phyloP scores from a whole-genome alignment of 495 filamentous ascomycete genomes.

The Neurospora pannonica region DNA sequence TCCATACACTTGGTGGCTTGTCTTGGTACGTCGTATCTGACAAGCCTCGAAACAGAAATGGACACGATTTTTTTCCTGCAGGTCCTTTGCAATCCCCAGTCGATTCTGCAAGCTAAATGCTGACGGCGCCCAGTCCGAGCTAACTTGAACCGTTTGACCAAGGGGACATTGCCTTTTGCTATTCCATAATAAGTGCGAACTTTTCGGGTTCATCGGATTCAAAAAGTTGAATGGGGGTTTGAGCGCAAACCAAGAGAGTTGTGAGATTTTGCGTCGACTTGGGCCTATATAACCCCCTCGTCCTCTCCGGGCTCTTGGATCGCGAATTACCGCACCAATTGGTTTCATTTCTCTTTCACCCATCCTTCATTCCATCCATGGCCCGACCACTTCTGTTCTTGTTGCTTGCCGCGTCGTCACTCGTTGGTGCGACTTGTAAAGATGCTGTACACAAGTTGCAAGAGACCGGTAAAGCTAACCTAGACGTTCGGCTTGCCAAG shows the following conservation, averaged over 20 bases:
- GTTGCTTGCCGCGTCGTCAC: not conserved
- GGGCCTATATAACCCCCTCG: not conserved
- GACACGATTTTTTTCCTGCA: not conserved
- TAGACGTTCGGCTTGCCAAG: constrained; percentile 33
- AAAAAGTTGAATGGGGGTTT: not conserved
- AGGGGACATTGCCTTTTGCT: not conserved
- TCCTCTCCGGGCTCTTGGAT: not conserved
- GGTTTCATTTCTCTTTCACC: not conserved
- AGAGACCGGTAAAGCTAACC: constrained; percentile 27
- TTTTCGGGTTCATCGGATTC: not conserved
- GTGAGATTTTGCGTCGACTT: not conserved
- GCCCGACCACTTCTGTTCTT: not conserved
- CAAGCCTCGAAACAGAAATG: not conserved
- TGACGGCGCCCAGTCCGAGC: not conserved
- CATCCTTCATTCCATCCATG: not conserved
- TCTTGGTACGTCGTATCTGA: not conserved
- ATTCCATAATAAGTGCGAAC: not conserved
- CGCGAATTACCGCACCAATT: not conserved
- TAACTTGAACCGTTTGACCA: not conserved
- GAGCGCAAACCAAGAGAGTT: not conserved
- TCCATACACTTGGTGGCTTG: not conserved
- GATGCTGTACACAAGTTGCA: constrained; percentile 36
- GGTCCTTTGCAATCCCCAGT: not conserved
- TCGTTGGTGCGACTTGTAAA: not conserved
- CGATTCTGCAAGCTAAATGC: not conserved